Evolutionary conservation across 192 early-diverging fungal genomes (phyloP).

Genomic region (Backusella mclennaniae): DNA sequence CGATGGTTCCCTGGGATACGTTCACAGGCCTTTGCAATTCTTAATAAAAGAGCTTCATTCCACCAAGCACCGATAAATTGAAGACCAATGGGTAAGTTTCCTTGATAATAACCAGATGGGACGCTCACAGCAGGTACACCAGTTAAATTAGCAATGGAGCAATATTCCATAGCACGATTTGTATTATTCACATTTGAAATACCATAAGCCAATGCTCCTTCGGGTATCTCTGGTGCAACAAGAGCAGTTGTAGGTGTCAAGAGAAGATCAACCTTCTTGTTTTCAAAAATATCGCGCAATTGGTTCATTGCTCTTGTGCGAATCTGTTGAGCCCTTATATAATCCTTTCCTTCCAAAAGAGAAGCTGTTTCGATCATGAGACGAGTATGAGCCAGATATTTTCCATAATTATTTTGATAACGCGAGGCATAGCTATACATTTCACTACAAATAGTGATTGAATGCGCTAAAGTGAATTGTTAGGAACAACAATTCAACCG

Average conservation of each 20-base stretch:
- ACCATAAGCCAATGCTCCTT: slow-evolving; percentile 43
- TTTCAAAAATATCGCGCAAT: slow-evolving; percentile 45
- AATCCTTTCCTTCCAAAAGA: slow-evolving; percentile 43
- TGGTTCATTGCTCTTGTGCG: slow-evolving; percentile 55
- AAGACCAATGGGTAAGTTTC: slow-evolving; percentile 60
- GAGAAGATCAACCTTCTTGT: slow-evolving; percentile 55
- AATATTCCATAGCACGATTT: slow-evolving; percentile 56
- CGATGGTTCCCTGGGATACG: slow-evolving; percentile 35
- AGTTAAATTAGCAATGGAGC: slow-evolving; percentile 60
- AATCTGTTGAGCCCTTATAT: slow-evolving; percentile 50
- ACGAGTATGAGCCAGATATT: slow-evolving; percentile 46
- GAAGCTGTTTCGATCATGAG: slow-evolving; percentile 36
- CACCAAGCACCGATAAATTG: slow-evolving; percentile 73
- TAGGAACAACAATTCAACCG: not conserved
- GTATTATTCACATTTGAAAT: slow-evolving; percentile 52
- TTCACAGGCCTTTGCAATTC: slow-evolving; percentile 58
- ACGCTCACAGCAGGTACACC: slow-evolving; percentile 64
- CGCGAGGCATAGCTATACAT: slow-evolving; percentile 40
- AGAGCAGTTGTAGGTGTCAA: slow-evolving; percentile 60
- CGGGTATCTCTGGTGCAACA: slow-evolving; percentile 51
- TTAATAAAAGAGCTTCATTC: slow-evolving; percentile 60
- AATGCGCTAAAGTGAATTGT: slow-evolving; percentile 45
- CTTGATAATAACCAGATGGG: slow-evolving; percentile 56
- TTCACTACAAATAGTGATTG: slow-evolving; percentile 64
- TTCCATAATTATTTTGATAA: slow-evolving; percentile 13